Conservation (phyloP, 805 yeast species). For the Metschnikowia anglica region DNA sequence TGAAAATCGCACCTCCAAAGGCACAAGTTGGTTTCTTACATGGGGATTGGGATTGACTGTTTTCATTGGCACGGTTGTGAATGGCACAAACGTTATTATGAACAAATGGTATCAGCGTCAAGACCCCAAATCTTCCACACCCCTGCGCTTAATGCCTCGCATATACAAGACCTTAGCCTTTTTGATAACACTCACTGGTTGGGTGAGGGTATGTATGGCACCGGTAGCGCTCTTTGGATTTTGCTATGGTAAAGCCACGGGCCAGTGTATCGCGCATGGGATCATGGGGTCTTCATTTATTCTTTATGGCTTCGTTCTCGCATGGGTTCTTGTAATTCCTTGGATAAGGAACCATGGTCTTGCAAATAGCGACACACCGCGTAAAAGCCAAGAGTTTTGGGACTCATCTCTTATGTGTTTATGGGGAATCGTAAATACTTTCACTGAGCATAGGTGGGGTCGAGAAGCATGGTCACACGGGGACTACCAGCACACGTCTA, state of each 20-base stretch:
- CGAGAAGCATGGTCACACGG: constrained; percentile 85
- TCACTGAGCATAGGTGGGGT: constrained; percentile 97
- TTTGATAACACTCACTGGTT: constrained; percentile 55
- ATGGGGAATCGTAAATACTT: constrained; percentile 94
- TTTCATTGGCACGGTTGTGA: constrained; percentile 53
- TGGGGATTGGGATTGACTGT: constrained; percentile 47
- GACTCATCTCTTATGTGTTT: constrained; percentile 77
- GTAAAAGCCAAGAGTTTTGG: constrained; percentile 72
- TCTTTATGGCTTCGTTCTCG: constrained; percentile 69
- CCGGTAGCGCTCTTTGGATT: constrained; percentile 84
- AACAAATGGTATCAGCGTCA: constrained; percentile 22
- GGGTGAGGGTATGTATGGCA: constrained; percentile 79
- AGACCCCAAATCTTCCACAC: constrained; percentile 6
- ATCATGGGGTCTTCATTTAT: constrained; percentile 93
- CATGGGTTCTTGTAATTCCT: constrained; percentile 66
- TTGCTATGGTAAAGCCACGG: constrained; percentile 79
- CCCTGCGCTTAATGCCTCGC: constrained; percentile 15
- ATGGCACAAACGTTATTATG: constrained; percentile 49
- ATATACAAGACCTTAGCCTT: constrained; percentile 48
- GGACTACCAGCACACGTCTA: constrained; percentile 91
- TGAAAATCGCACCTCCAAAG: constrained; percentile 66
- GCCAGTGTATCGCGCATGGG: constrained; percentile 96
- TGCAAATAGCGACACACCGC: constrained; percentile 19
- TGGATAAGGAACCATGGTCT: constrained; percentile 59
- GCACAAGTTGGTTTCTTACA: constrained; percentile 64